Evolutionary conservation across 2,329 filamentous ascomycete species (phyloP).

Genomic region (Aspergillus sp.): DNA sequence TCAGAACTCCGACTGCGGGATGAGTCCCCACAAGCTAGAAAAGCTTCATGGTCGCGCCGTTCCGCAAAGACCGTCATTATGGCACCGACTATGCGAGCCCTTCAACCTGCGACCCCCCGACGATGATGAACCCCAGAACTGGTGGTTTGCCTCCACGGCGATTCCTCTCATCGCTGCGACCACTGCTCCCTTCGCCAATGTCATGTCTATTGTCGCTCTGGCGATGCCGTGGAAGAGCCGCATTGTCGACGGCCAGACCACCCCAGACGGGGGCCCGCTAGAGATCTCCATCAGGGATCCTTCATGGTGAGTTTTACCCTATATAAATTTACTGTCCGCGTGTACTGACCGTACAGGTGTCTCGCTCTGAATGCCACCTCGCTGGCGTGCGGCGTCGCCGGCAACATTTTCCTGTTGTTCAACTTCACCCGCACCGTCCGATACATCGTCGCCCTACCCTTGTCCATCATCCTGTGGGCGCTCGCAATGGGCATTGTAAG

Average conservation of each 20-base stretch:
- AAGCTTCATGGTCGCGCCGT: conserved; percentile 12
- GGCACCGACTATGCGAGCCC: too few relatives aligned
- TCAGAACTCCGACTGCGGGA: too few relatives aligned
- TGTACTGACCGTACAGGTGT: conserved; percentile 50
- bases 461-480: conserved; percentile 80
- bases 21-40: conserved; percentile 2
- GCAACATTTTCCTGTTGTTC: conserved; percentile 77
- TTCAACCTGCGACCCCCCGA: conserved; percentile 38
- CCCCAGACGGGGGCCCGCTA: conserved; percentile 47
- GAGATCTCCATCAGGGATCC: conserved; percentile 66
- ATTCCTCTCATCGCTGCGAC: conserved; percentile 80
- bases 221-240: conserved; percentile 70
- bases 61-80: too few relatives aligned
- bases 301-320: conserved; percentile 54
- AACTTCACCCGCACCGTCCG: conserved; percentile 81
- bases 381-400: conserved; percentile 69
- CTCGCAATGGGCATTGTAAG: conserved; percentile 58
- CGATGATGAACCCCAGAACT: conserved; percentile 44
- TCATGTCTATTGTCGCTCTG: conserved; percentile 84
- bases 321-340: too few relatives aligned
- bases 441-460: conserved; percentile 77
- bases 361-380: conserved; percentile 74
- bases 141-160: conserved; percentile 52
- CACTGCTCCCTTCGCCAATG: conserved; percentile 79
- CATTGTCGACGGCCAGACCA: conserved; percentile 43